Conservation (phyloP, 306 rosid species). For the Lathyrus aphaca region DNA sequence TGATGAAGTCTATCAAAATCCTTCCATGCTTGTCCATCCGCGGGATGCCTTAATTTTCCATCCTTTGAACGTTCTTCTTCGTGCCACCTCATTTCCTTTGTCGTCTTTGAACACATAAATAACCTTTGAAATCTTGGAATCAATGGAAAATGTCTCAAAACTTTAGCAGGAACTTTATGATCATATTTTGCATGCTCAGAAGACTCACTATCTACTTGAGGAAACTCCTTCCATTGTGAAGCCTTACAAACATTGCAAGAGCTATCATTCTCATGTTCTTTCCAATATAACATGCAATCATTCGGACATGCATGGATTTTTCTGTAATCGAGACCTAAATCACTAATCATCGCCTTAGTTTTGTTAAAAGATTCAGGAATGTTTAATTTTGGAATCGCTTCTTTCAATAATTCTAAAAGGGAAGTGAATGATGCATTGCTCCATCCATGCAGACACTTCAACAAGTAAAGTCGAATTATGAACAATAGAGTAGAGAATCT, state of each 20-base stretch:
- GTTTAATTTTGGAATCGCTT: neutral
- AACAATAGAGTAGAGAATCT: neutral
- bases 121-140: neutral
- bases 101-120: neutral
- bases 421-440: neutral
- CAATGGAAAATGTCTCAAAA: neutral
- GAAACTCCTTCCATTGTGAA: neutral
- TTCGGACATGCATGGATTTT: neutral
- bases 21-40: neutral
- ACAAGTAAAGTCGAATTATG: neutral
- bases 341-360: neutral
- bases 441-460: slow-evolving; percentile 7
- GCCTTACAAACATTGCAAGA: neutral
- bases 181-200: neutral
- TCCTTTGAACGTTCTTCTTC: neutral
- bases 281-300: neutral
- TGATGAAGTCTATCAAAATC: too few relatives aligned
- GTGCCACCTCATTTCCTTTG: neutral
- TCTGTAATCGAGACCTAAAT: neutral
- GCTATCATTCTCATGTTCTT: neutral
- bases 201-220: neutral
- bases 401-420: neutral
- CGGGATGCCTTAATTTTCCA: neutral
- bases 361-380: slow-evolving; percentile 6
- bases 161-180: neutral